Conservation (phyloP, 208 protist species). For the Trypanosoma melophagium region DNA sequence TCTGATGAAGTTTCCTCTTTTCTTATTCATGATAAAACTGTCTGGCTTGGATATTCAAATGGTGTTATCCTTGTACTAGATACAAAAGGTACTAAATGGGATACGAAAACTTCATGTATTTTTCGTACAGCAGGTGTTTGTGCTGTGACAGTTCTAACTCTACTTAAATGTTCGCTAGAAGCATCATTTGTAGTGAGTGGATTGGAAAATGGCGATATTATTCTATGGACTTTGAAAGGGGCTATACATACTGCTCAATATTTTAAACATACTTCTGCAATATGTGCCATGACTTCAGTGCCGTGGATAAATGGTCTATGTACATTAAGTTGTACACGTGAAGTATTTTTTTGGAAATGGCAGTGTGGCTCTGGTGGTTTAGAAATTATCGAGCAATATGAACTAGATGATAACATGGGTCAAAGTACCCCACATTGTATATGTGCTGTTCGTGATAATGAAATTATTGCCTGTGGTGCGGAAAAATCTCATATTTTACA, state of each 20-base stretch:
- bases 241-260: constrained; percentile 8
- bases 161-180: background rate
- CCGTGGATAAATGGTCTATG: constrained; percentile 12
- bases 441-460: constrained; percentile 2
- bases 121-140: constrained; percentile 16
- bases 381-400: background rate
- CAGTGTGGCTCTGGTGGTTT: background rate
- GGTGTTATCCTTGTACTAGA: constrained; percentile 9
- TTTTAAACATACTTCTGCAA: constrained; percentile 12
- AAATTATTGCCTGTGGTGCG: constrained; percentile 10
- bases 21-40: constrained; percentile 1
- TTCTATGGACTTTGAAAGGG: constrained; percentile 8
- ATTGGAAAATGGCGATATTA: constrained; percentile 24
- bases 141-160: constrained; percentile 8
- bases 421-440: background rate
- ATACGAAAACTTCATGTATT: background rate
- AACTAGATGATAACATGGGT: constrained; percentile 7
- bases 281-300: constrained; percentile 15
- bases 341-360: constrained; percentile 26
- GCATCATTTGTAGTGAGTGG: constrained; percentile 20
- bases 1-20: constrained; percentile 9
- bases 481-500: constrained; percentile 14
- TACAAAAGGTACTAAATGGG: background rate
- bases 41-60: constrained; percentile 19
- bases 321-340: constrained; percentile 13